Conservation (phyloP, 192 early-diverging fungal species). For the Coemansia sp. region DNA sequence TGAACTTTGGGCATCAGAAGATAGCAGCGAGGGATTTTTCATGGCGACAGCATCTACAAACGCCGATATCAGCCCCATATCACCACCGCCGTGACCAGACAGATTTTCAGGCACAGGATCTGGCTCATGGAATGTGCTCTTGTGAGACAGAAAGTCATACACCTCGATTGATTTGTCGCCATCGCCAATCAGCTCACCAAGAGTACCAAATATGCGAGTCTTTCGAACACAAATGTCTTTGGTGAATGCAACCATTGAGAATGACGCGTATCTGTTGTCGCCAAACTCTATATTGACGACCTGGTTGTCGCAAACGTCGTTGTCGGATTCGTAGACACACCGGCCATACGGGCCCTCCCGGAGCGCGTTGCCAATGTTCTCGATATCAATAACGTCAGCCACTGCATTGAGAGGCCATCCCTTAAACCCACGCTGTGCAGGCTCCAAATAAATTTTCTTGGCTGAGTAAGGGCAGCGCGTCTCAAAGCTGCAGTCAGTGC, state of each 20-base stretch:
- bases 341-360: constrained; percentile 57
- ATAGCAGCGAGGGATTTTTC: constrained; percentile 4
- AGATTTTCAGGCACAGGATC: constrained; percentile 3
- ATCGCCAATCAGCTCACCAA: constrained; percentile 57
- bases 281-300: constrained; percentile 59
- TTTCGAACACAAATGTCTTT: constrained; percentile 54
- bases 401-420: constrained; percentile 61
- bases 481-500: constrained; percentile 56
- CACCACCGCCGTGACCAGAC: constrained; percentile 18
- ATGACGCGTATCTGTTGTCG: constrained; percentile 52
- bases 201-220: constrained; percentile 56
- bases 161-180: constrained; percentile 40
- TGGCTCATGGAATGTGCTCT: constrained; percentile 18
- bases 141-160: constrained; percentile 48
- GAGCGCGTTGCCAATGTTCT: constrained; percentile 50
- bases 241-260: constrained; percentile 61
- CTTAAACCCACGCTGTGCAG: constrained; percentile 26
- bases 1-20: constrained; percentile 11
- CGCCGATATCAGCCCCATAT: constrained; percentile 16
- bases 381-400: constrained; percentile 53
- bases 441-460: constrained; percentile 55
- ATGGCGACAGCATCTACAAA: constrained; percentile 15
- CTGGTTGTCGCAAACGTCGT: constrained; percentile 70
- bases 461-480: constrained; percentile 62
- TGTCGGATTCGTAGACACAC: constrained; percentile 69